A percentile compares a stretch with the other conserved stretches of the same genome.
Conservation (phyloP, 345 rosid species). For the Gossypium anomalum region DNA sequence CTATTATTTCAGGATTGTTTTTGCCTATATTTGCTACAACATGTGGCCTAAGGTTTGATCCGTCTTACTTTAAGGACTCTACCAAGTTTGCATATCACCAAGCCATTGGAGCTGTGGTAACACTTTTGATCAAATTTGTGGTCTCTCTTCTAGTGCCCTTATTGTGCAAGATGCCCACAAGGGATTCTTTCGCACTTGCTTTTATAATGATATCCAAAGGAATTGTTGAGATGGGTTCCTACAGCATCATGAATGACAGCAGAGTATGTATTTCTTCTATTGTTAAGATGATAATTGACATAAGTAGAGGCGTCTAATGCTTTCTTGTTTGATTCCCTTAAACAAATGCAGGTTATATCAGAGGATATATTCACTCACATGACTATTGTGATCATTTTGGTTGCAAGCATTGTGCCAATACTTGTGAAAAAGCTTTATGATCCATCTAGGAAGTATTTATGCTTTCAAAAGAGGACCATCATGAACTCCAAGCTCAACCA, state of each 20-base stretch:
- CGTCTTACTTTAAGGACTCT: background rate
- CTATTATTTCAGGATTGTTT: slow-evolving; percentile 26
- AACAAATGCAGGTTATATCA: background rate
- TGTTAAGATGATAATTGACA: background rate
- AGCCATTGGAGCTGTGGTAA: background rate
- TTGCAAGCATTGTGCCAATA: slow-evolving; percentile 5
- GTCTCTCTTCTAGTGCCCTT: background rate
- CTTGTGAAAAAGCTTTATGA: slow-evolving; percentile 16
- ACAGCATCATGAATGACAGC: background rate
- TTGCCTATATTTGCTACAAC: slow-evolving; percentile 33
- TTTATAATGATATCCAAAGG: too few species aligned
- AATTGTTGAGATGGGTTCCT: too few species aligned
- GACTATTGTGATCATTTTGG: background rate
- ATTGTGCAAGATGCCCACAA: background rate
- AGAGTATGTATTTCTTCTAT: background rate
- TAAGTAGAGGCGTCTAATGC: background rate
- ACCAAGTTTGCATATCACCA: background rate
- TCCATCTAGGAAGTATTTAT: slow-evolving; percentile 26
- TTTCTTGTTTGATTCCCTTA: background rate
- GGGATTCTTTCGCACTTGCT: slow-evolving; percentile 6
- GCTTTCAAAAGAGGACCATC: slow-evolving; percentile 32
- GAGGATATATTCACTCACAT: background rate
- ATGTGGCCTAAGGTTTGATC: slow-evolving; percentile 19
- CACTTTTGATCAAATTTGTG: background rate
- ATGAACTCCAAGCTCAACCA: slow-evolving; percentile 13